Base-by-base conservation (phyloP, 306 rosid genomes). In the Casuarina equisetifolia region DNA sequence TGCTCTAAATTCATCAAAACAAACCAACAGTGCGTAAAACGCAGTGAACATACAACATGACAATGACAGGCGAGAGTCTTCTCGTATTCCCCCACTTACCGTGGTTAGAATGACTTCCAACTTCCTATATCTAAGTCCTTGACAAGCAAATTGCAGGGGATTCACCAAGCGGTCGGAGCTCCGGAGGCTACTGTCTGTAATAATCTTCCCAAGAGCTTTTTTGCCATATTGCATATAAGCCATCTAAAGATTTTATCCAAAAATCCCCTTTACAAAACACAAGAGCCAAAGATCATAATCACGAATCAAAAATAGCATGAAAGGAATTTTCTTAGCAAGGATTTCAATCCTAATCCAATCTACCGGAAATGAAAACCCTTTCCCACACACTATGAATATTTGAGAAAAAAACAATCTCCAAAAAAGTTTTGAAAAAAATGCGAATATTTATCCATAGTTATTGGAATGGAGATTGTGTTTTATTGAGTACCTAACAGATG, bases 71-170 rank as follows among this genome's bases (percentile, higher is more conserved):
- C 8, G 25, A 58, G 6, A 45, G 43, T 43, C 25, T 5, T 35
- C 15, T 61, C 42, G 15, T 12, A 51, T 43, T 45, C 5, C 69
- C 7, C 11, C 35, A 71, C 86, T 80, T 86, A 88, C 97, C 78
- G 90, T 89, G 48, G 96, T 89, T 39, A 94, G 90, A 69, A 94
- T 90, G 40, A 94, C 98, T 87, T 90, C 93, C 69, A 94, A 84
- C 70, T 89, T 92, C 74, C 94, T 81, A 81, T 88, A 87, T 43
- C 98, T 58, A 73, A 92, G 76, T 59, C 97, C 98, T 74, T 94
- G 97, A 77, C 90, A 69, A 50, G 83, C 83, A 78, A 84, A 94
- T 40, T 90, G 35, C 71, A 92, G 72, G 20, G 93, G 97, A 70
- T 92, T 87, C 68, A 88, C 84, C 84, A 86, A 81, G 17, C 71